A percentile compares a stretch with the other conserved stretches of the same genome.
Evolutionary conservation across 78 protist species (phyloP).

Genomic region (Cavenderia fasciculata): DNA sequence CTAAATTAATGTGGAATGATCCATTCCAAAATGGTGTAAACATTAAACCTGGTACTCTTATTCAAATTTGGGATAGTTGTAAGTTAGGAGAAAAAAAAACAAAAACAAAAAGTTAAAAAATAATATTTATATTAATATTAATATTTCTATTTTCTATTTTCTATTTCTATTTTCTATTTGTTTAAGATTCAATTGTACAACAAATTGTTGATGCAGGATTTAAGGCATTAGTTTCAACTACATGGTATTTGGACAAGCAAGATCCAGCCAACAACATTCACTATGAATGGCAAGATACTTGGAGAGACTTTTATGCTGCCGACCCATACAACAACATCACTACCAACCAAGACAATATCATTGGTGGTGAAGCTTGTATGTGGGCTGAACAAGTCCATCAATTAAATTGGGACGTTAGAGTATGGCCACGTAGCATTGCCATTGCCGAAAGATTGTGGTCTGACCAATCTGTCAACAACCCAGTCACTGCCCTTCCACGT

Average conservation of each 20-base stretch:
- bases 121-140: no score
- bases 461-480: neutral
- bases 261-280: slow-evolving; percentile 12
- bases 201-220: slow-evolving; percentile 20
- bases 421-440: slow-evolving; percentile 59
- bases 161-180: no score
- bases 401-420: slow-evolving; percentile 61
- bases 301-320: slow-evolving; percentile 51
- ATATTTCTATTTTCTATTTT: no score
- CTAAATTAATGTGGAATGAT: slow-evolving; percentile 70
- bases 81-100: no score
- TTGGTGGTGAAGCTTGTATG: slow-evolving; percentile 70
- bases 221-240: slow-evolving; percentile 22
- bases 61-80: slow-evolving; percentile 61
- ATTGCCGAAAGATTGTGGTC: slow-evolving; percentile 70
- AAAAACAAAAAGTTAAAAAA: no score
- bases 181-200: slow-evolving; percentile 13
- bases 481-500: slow-evolving; percentile 10
- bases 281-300: slow-evolving; percentile 67
- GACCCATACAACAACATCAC: slow-evolving; percentile 33
- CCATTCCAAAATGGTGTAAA: slow-evolving; percentile 30
- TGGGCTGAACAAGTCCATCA: slow-evolving; percentile 44
- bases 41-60: slow-evolving; percentile 2
- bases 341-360: neutral
- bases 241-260: slow-evolving; percentile 66